Base-by-base conservation (phyloP, 192 early-diverging fungal genomes). In the Physocladia obscura region DNA sequence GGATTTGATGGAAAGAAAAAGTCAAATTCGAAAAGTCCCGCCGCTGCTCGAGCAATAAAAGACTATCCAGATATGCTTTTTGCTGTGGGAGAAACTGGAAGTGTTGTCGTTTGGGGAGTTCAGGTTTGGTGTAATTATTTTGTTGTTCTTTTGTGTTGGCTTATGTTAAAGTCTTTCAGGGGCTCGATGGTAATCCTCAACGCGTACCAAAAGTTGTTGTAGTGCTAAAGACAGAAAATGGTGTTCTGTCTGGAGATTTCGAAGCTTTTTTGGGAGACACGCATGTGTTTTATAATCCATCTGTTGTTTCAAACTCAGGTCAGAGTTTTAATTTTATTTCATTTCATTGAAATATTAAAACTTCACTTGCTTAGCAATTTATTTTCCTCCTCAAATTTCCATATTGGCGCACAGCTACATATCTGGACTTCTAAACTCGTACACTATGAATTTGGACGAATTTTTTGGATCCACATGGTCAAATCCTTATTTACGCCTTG, bases 41-140 rank as follows among this genome's bases (percentile, higher is more conserved):
- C 11, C 8, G 3, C 39, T 39, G 36, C 24, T 27, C 24, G 39
- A 47, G 36, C 60, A 6, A 48, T 30, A 24, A 81, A 79, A 50
- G 92, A 92, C 31, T 91, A 89, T 29, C 85, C 91, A 0, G 92
- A 93, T 65, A 77, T 93, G 35, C 76, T 93, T 19, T 91, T 92
- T 69, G 87, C 89, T 55, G 71, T 93, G 26, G 80, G 84, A 57
- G 52, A 73, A 27, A 88, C 91, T 67, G 92, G 92, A 1, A 83
- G 88, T 1, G 77, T 92, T 70, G 76, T 85, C 17, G 82, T 93
- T 26, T 94, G 91, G 92, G 92, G 90, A 5, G 74, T 94, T 27
- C 86, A 91, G 77, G 90, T 91, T 79, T 57, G 22, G 0, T 26
- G n/a, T 13, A 30, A 40, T 67, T 73, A 36, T 31, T 8, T 21